Conservation (phyloP, 305 asterid genomes). For the Rubia occidens region DNA sequence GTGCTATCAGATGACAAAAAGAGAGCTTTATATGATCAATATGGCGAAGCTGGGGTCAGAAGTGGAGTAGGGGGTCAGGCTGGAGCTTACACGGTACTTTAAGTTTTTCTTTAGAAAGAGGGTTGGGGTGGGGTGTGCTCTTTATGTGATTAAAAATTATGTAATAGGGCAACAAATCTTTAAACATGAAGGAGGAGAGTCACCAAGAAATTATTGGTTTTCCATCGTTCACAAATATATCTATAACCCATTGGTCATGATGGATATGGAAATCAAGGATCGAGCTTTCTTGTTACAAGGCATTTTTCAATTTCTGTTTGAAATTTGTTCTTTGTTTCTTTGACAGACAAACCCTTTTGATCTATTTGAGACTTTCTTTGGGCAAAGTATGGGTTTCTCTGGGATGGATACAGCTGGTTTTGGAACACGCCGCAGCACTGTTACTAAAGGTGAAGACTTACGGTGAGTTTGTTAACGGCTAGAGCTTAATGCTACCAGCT, state of each 20-base stretch:
- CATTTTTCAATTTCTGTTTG: not conserved
- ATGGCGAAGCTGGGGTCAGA: conserved; percentile 97
- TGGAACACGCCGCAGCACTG: conserved; percentile 71
- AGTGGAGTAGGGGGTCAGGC: conserved; percentile 71
- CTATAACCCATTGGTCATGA: not conserved
- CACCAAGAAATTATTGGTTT: not conserved
- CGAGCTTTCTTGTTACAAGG: not conserved
- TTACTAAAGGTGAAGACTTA: conserved; percentile 89
- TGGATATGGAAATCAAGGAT: not conserved
- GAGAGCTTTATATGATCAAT: conserved; percentile 88
- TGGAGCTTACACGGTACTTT: conserved; percentile 78
- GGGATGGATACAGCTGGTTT: conserved; percentile 80
- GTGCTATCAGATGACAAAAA: conserved; percentile 98
- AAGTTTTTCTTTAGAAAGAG: not conserved
- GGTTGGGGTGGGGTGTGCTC: not conserved
- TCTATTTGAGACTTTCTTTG: conserved; percentile 95
- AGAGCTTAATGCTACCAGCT: not conserved
- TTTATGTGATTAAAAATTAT: not conserved
- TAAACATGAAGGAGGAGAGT: not conserved
- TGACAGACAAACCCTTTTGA: conserved; percentile 91
- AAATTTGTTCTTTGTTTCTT: conserved; percentile 18
- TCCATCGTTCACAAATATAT: not conserved
- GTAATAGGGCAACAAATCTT: not conserved
- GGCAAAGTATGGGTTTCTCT: conserved; percentile 77
- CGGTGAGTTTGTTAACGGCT: conserved; percentile 60